These are phyloP conservation scores for Musa troglodytarum DNA, from an alignment of 176 grass and related monocot species.

Conservation along the genomic window DNA sequence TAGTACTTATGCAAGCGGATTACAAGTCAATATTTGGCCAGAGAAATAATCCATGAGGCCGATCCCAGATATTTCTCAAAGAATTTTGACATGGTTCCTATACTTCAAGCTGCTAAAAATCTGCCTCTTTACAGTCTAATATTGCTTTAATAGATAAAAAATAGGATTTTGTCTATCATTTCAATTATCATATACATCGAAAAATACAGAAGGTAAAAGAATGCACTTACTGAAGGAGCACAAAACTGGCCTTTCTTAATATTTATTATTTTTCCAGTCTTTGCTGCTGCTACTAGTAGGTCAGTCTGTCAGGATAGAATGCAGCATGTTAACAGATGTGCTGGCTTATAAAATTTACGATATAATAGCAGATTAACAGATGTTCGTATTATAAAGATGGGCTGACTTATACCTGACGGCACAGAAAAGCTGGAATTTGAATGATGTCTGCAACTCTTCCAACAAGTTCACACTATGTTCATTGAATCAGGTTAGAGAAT, in stretches of 20 bases:
- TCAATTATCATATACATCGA: background rate
- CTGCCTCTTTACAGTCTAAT: background rate
- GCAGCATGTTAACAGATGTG: constrained; percentile 10
- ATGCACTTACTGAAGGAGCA: constrained; percentile 66
- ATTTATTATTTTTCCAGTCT: constrained; percentile 92
- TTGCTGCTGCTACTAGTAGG: constrained; percentile 79
- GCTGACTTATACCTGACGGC: constrained; percentile 59
- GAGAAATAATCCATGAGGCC: background rate
- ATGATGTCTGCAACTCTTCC: constrained; percentile 95
- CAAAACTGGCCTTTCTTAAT: constrained; percentile 99
- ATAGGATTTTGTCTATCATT: background rate
- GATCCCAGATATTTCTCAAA: background rate
- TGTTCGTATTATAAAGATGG: too few relatives aligned
- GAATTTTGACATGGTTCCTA: too few relatives aligned
- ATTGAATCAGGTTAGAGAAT: background rate
- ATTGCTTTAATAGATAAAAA: background rate
- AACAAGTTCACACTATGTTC: constrained; percentile 79
- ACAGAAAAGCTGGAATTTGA: constrained; percentile 97
- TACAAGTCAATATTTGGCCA: background rate
- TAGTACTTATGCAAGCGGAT: too few relatives aligned
- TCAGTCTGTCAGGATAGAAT: constrained; percentile 58
- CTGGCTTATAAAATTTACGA: too few relatives aligned
- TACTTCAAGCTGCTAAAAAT: background rate
- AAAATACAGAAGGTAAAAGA: constrained; percentile 13
- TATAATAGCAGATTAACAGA: too few relatives aligned